These are phyloP conservation scores for Trametes cubensis DNA, from an alignment of 768 basidiomycete species.

Conservation along the genomic window DNA sequence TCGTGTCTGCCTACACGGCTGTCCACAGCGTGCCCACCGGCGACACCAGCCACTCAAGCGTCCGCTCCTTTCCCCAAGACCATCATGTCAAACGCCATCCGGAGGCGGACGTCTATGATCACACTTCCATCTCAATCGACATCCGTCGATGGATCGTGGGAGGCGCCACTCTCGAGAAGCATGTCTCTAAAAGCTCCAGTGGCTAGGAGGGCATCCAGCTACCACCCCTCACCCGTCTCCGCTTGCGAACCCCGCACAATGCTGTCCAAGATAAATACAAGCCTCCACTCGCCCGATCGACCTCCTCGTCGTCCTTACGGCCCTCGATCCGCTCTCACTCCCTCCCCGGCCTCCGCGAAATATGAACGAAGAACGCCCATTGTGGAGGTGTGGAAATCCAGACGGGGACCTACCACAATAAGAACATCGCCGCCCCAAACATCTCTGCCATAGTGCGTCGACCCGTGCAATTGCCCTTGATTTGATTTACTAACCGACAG, in stretches of 20 bases:
- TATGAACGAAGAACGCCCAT: slow-evolving; percentile 5
- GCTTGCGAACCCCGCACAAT: slow-evolving; percentile 5
- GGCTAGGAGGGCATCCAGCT: slow-evolving; percentile 3
- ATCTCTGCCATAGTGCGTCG: slow-evolving; percentile 21
- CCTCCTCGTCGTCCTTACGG: slow-evolving; percentile 19
- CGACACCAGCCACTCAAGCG: slow-evolving; percentile 6
- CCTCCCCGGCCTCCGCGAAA: slow-evolving; percentile 9
- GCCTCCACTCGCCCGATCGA: slow-evolving; percentile 17
- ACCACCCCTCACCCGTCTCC: not conserved
- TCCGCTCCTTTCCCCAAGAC: slow-evolving; percentile 1
- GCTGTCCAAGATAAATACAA: slow-evolving; percentile 23
- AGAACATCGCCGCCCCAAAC: slow-evolving; percentile 17
- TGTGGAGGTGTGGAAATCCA: slow-evolving; percentile 13
- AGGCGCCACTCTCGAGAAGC: slow-evolving; percentile 11
- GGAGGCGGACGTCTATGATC: slow-evolving; percentile 20
- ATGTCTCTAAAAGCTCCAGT: slow-evolving; percentile 15
- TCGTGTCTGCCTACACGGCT: slow-evolving; percentile 1
- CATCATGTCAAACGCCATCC: slow-evolving; percentile 22
- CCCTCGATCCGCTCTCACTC: slow-evolving; percentile 19
- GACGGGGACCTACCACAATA: slow-evolving; percentile 11
- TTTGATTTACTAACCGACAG: too few species aligned
- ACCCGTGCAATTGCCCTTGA: too few species aligned
- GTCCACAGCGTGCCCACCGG: not conserved
- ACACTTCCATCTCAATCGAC: slow-evolving; percentile 8
- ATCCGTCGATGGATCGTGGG: slow-evolving; percentile 1